Percentiles rank a stretch among this genome's conserved stretches.
Conservation (phyloP, 345 rosid genomes). For the Chamaenerion angustifolium region DNA sequence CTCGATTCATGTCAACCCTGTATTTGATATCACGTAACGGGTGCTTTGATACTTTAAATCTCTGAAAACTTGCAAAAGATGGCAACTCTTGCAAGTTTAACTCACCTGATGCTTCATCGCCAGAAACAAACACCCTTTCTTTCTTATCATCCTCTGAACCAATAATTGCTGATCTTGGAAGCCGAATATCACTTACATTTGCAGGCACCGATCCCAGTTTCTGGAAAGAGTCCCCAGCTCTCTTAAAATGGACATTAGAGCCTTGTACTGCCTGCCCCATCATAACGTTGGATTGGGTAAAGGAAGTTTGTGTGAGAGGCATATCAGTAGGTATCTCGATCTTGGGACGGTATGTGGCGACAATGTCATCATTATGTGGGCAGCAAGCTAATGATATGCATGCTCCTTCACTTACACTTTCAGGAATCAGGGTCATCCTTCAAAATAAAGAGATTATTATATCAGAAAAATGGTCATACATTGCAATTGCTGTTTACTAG, state of each 20-base stretch:
- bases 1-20: slow-evolving; percentile 10
- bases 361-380: slow-evolving; percentile 34
- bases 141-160: slow-evolving; percentile 16
- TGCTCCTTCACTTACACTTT: slow-evolving; percentile 49
- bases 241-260: slow-evolving; percentile 45
- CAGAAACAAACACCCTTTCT: slow-evolving; percentile 35
- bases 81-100: slow-evolving; percentile 59
- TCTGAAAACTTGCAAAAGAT: slow-evolving; percentile 28
- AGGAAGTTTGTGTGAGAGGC: slow-evolving; percentile 25
- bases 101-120: slow-evolving; percentile 45
- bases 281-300: slow-evolving; percentile 22
- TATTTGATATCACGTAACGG: slow-evolving; percentile 57
- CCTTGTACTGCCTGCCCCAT: slow-evolving; percentile 35
- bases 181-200: slow-evolving; percentile 44
- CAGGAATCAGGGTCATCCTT: slow-evolving; percentile 50
- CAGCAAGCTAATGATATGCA: slow-evolving; percentile 69
- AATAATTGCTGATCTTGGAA: slow-evolving; percentile 55
- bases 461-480: not conserved
- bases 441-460: slow-evolving; percentile 11
- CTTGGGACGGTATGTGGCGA: slow-evolving; percentile 73
- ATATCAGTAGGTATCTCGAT: slow-evolving; percentile 28
- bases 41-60: slow-evolving; percentile 28
- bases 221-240: slow-evolving; percentile 24
- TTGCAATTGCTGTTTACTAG: no score
- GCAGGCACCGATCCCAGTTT: slow-evolving; percentile 31